Percentiles rank a stretch among this genome's conserved stretches.
phyloP scores from a whole-genome alignment of 768 basidiomycete genomes.

The Leccinum arenicola region DNA sequence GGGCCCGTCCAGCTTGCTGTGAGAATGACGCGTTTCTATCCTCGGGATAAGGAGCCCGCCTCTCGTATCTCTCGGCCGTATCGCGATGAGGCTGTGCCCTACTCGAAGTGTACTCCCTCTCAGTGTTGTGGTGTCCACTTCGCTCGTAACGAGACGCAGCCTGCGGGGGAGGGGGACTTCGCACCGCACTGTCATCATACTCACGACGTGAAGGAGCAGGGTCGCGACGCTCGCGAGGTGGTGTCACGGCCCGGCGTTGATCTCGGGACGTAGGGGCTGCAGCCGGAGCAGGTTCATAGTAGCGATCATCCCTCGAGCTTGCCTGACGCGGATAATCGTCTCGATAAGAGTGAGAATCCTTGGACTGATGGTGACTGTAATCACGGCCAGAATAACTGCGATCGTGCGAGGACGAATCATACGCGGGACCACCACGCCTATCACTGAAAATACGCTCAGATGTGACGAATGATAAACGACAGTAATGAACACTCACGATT shows the following conservation, averaged over 20 bases:
- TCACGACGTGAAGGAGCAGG: constrained; percentile 57
- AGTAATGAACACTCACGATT: constrained; percentile 42
- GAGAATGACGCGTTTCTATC: constrained; percentile 44
- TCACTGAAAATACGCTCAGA: constrained; percentile 15
- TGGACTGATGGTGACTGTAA: constrained; percentile 41
- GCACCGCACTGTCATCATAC: constrained; percentile 64
- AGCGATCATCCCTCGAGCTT: constrained; percentile 50
- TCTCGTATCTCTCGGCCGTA: constrained; percentile 61
- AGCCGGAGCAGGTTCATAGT: constrained; percentile 49
- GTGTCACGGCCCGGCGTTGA: constrained; percentile 55
- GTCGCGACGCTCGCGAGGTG: constrained; percentile 68
- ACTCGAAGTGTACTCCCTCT: constrained; percentile 47
- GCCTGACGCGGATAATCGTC: constrained; percentile 54
- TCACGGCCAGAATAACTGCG: constrained; percentile 54
- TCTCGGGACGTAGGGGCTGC: constrained; percentile 46
- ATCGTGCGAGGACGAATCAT: constrained; percentile 56
- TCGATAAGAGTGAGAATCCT: constrained; percentile 42
- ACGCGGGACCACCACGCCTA: constrained; percentile 39
- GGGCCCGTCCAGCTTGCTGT: constrained; percentile 45
- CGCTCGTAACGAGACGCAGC: constrained; percentile 57
- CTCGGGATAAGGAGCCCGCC: constrained; percentile 42
- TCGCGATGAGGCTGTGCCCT: constrained; percentile 40
- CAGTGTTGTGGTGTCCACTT: constrained; percentile 31
- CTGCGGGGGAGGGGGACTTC: constrained; percentile 45
- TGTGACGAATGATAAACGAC: not conserved